phyloP scores from a whole-genome alignment of 352 stramenopile genomes.

The Thalassiosira mediterranea region DNA sequence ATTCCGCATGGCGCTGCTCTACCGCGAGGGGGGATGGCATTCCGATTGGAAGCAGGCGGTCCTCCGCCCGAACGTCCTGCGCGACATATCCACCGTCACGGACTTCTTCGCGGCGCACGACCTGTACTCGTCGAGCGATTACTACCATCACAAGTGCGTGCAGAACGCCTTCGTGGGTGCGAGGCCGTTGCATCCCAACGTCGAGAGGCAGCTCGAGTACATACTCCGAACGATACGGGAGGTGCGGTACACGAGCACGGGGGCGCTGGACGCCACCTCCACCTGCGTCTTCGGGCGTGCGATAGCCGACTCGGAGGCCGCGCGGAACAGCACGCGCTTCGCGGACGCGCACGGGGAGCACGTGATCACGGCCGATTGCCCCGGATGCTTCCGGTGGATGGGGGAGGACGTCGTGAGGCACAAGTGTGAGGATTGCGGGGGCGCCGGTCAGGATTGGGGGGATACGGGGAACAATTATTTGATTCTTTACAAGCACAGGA shows the following conservation, averaged over 20 bases:
- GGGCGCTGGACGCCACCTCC: background rate
- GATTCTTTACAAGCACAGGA: slow-evolving; percentile 2
- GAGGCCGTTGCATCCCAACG: slow-evolving; percentile 11
- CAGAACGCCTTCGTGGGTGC: slow-evolving; percentile 38
- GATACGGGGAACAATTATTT: slow-evolving; percentile 40
- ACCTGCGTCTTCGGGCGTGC: background rate
- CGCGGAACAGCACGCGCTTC: background rate
- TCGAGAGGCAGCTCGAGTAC: background rate
- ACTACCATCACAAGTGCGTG: slow-evolving; percentile 4
- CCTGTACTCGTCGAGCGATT: background rate
- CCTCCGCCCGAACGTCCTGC: slow-evolving; percentile 16
- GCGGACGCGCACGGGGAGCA: background rate
- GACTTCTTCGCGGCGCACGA: slow-evolving; percentile 19
- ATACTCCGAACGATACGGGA: slow-evolving; percentile 6
- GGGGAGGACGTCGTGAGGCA: slow-evolving; percentile 17
- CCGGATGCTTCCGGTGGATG: slow-evolving; percentile 6
- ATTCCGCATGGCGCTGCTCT: slow-evolving; percentile 52
- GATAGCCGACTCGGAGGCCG: background rate
- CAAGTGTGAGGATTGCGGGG: slow-evolving; percentile 34
- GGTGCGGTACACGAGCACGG: background rate
- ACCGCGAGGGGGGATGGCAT: slow-evolving; percentile 55
- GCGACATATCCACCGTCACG: slow-evolving; percentile 14
- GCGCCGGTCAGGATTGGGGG: slow-evolving; percentile 21
- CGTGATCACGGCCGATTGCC: background rate
- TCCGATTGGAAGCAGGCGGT: slow-evolving; percentile 39